Base-by-base conservation (phyloP, 2,329 filamentous ascomycete genomes). In the Botrytis squamosa region DNA sequence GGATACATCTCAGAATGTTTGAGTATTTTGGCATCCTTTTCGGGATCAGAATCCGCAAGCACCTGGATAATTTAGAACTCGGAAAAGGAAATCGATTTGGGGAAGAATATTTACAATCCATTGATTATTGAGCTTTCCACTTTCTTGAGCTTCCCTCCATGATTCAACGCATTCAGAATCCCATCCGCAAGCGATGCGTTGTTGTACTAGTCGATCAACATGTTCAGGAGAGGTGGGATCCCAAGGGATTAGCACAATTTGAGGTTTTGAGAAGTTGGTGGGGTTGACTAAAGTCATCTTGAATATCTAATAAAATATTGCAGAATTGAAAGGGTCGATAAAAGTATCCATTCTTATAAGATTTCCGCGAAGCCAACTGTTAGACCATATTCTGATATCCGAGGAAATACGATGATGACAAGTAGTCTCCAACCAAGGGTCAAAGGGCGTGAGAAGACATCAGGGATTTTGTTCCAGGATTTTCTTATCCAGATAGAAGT, bases 181-280 rank as follows among this genome's bases (percentile, higher is more conserved):
- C 85, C 85, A 87, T 25, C 84, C 84, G 75, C 85, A 87, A 5
- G 83, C 82, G 20, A 85, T 76, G 22, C 85, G 83, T 77, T 86
- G 85, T 42, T 83, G 80, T 57, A 81, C 78, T 77, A 86, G 78
- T 55, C 85, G 80, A 72, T 83, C 75, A 49, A 81, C 78, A 71
- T 86, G 85, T n/a, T 79, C 78, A 14, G 80, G 79, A 63, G 81
- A 83, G 25, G 76, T 77, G 16, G 83, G 79, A 73, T 87, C 85
- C 83, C 83, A 87, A 14, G 85, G 84, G 33, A 86, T 78, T 57
- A 86, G 80, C 72, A 80, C 65, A 22, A 84, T 76, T 66, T 79
- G 80, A 14, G 74, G 71, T 59, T 71, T 76, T 57, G 59, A 20
- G 18, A 38, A 29, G 22, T 36, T 33, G 12, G 46, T 42, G n/a